These are phyloP conservation scores for Yamagishiella unicocca DNA, from an alignment of 139 green algal genomes.

Conservation along the genomic window DNA sequence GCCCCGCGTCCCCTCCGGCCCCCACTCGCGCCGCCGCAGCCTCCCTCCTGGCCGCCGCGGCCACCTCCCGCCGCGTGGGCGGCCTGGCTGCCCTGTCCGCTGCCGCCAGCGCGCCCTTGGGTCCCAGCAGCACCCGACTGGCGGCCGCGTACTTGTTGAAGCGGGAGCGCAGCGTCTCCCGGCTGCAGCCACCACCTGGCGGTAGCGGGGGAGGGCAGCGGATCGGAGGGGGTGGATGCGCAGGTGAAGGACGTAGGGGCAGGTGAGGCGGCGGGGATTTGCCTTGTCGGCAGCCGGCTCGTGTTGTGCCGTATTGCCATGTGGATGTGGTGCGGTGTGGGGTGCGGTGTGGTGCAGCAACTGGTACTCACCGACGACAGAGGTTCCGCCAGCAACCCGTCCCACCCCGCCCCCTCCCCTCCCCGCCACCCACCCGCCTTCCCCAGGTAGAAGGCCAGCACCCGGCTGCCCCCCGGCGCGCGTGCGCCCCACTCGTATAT, in stretches of 20 bases:
- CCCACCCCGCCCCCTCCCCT: background rate
- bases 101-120: background rate
- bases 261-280: background rate
- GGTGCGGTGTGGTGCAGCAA: background rate
- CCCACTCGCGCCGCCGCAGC: background rate
- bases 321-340: background rate
- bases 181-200: background rate
- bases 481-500: slow-evolving; percentile 16
- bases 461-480: background rate
- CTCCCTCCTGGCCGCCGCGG: background rate
- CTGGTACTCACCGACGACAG: background rate
- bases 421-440: slow-evolving; percentile 5
- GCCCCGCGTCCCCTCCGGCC: background rate
- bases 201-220: background rate
- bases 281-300: background rate
- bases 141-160: slow-evolving; percentile 36
- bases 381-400: background rate
- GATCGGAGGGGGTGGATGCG: background rate
- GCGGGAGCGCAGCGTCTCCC: slow-evolving; percentile 14
- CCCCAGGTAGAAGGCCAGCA: slow-evolving; percentile 9
- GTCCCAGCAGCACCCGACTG: background rate
- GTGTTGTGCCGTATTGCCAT: background rate
- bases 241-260: background rate
- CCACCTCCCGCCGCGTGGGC: background rate
- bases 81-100: background rate